Conservation (phyloP, 495 filamentous ascomycete genomes). For the Neurospora hispaniola region DNA sequence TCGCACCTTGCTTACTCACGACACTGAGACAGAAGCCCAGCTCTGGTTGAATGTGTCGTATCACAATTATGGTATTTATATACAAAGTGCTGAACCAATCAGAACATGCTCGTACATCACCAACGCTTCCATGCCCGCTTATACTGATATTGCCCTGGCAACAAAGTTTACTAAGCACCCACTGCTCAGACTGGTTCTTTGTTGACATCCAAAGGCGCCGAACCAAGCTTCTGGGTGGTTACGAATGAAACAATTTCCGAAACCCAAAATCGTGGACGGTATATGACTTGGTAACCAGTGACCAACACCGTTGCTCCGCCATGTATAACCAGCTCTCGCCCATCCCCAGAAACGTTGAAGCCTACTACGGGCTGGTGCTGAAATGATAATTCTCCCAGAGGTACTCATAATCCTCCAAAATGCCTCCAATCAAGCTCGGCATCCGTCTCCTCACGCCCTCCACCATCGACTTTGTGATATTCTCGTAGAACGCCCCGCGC, state of each 20-base stretch:
- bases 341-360: not conserved
- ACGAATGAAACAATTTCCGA: not conserved
- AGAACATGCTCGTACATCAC: not conserved
- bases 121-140: not conserved
- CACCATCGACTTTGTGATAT: conserved; percentile 74
- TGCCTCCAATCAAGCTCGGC: conserved; percentile 65
- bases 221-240: not conserved
- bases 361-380: conserved; percentile 34
- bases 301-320: not conserved
- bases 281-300: not conserved
- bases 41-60: not conserved
- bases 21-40: not conserved
- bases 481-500: conserved; percentile 93
- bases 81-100: not conserved
- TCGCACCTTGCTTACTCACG: not conserved
- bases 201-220: not conserved
- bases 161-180: not conserved
- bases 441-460: conserved; percentile 61
- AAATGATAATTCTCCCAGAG: conserved; percentile 98
- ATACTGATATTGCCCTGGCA: not conserved
- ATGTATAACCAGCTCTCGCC: not conserved
- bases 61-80: not conserved
- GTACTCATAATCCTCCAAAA: conserved; percentile 92
- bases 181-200: not conserved
- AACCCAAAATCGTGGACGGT: not conserved